phyloP scores from a whole-genome alignment of 2,329 filamentous ascomycete species.

The Alternaria consortialis region DNA sequence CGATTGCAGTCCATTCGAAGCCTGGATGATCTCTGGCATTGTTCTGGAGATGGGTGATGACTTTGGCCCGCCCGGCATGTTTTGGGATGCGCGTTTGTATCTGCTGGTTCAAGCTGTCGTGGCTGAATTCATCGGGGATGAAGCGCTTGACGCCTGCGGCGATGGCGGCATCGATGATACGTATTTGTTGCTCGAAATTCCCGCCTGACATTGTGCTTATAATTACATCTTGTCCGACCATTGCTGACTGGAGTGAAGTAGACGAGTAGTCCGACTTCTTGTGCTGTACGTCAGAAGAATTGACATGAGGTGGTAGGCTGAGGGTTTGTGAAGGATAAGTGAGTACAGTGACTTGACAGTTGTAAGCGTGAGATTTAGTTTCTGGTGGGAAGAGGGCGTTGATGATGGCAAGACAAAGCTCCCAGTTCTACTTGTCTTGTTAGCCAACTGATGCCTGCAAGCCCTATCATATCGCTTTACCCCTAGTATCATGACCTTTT shows the following conservation, averaged over 20 bases:
- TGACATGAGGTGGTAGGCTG: slow-evolving; percentile 25
- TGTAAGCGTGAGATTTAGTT: neutral
- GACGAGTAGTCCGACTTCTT: slow-evolving; percentile 43
- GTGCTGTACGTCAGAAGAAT: slow-evolving; percentile 24
- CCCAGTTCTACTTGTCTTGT: slow-evolving; percentile 31
- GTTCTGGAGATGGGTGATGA: slow-evolving; percentile 42
- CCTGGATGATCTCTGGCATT: slow-evolving; percentile 2
- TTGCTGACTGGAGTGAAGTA: slow-evolving; percentile 39
- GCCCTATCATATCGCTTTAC: slow-evolving; percentile 26
- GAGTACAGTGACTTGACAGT: slow-evolving; percentile 33
- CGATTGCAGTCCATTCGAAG: slow-evolving; percentile 49
- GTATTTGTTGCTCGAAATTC: slow-evolving; percentile 34
- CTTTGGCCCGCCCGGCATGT: slow-evolving; percentile 37
- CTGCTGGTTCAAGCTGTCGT: slow-evolving; percentile 41
- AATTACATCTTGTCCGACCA: slow-evolving; percentile 51
- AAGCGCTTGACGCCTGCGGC: slow-evolving; percentile 53
- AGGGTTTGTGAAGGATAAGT: slow-evolving; percentile 38
- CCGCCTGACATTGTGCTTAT: slow-evolving; percentile 46
- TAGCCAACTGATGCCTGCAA: slow-evolving; percentile 4
- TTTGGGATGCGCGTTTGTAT: slow-evolving; percentile 45
- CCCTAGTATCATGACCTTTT: slow-evolving; percentile 37
- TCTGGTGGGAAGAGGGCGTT: slow-evolving; percentile 26
- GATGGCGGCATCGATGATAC: slow-evolving; percentile 52
- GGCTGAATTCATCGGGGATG: slow-evolving; percentile 56
- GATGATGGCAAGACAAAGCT: slow-evolving; percentile 36